These are phyloP conservation scores for Serendipita sp. DNA, from an alignment of 768 basidiomycete genomes.

Conservation along the genomic window DNA sequence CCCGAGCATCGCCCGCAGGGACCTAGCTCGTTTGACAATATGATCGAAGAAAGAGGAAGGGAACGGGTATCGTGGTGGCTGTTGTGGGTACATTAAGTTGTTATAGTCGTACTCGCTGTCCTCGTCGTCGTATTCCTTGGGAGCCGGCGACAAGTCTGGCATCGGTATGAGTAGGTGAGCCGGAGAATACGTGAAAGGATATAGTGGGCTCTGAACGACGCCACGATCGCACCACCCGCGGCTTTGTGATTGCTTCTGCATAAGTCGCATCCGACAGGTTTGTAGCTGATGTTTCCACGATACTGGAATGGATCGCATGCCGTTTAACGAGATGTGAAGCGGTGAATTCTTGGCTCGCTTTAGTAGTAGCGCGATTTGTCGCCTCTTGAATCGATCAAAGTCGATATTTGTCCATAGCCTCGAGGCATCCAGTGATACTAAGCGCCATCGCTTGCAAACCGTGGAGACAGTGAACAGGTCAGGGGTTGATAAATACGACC, in stretches of 20 bases:
- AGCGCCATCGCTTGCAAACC: not conserved
- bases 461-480: not conserved
- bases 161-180: not conserved
- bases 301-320: too few species aligned
- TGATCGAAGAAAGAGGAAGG: not conserved
- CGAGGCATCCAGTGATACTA: not conserved
- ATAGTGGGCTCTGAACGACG: not conserved
- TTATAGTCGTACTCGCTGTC: too few species aligned
- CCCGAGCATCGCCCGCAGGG: not conserved
- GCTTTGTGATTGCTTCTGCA: too few species aligned
- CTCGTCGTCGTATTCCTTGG: too few species aligned
- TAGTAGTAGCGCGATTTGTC: not conserved
- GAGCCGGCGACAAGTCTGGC: not conserved
- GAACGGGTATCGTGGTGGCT: not conserved
- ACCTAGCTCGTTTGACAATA: not conserved
- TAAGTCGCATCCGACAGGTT: too few species aligned
- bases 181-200: not conserved
- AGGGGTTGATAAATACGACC: not conserved
- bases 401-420: not conserved
- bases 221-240: too few species aligned
- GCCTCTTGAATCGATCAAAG: not conserved
- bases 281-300: too few species aligned
- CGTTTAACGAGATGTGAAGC: not conserved
- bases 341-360: not conserved
- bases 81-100: not conserved